phyloP scores from a whole-genome alignment of 1,284 basidiomycete genomes.

The Peniophora sp. region DNA sequence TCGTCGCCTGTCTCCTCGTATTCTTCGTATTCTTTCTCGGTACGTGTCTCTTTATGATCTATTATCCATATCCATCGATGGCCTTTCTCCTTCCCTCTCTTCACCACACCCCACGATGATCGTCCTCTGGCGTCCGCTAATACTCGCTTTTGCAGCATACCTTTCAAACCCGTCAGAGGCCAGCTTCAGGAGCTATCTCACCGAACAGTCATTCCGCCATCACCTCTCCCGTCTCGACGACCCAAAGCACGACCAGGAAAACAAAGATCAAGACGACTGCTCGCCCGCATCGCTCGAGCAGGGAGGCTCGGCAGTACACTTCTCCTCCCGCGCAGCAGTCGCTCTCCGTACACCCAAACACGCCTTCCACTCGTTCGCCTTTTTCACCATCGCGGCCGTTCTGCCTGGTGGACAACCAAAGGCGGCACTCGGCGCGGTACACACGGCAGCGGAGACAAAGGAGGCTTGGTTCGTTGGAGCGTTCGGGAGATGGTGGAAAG shows the following conservation, averaged over 20 bases:
- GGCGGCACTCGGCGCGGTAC: constrained; percentile 15
- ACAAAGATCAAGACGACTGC: constrained; percentile 23
- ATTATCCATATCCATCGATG: constrained; percentile 7
- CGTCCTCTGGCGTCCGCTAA: constrained; percentile 8
- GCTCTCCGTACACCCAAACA: constrained; percentile 92
- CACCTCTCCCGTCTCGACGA: constrained; percentile 86
- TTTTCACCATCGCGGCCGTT: constrained; percentile 82
- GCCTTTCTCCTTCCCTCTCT: constrained; percentile 11
- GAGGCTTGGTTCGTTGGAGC: constrained; percentile 73
- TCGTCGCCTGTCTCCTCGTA: constrained; percentile 58
- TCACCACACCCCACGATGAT: neutral
- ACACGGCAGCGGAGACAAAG: constrained; percentile 27
- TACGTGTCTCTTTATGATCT: constrained; percentile 19
- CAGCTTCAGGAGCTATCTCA: constrained; percentile 90
- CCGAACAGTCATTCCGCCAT: constrained; percentile 90
- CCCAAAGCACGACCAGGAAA: constrained; percentile 39
- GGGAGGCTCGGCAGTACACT: constrained; percentile 65
- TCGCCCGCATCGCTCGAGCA: constrained; percentile 26
- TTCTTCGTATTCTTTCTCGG: constrained; percentile 67
- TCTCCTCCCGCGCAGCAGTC: constrained; percentile 85
- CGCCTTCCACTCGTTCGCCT: constrained; percentile 73
- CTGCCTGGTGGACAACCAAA: constrained; percentile 37
- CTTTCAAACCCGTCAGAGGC: constrained; percentile 89
- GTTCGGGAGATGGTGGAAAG: constrained; percentile 85
- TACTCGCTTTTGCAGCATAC: constrained; percentile 56